Percentiles rank a stretch among this genome's conserved stretches.
phyloP scores from a whole-genome alignment of 495 filamentous ascomycete genomes.

The Cercophora sp. region DNA sequence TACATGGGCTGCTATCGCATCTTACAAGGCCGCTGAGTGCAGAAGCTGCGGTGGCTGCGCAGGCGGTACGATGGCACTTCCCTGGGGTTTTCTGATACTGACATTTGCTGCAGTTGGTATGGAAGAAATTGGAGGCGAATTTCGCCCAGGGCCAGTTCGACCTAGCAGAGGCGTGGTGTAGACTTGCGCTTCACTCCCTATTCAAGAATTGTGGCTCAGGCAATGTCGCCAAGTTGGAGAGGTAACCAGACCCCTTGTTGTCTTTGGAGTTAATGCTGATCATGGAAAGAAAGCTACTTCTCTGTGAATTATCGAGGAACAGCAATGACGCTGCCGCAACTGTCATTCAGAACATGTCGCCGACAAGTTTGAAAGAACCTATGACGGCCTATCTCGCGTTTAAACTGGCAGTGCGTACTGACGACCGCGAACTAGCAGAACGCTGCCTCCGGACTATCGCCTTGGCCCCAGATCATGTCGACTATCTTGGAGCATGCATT shows the following conservation, averaged over 20 bases:
- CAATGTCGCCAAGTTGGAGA: slow-evolving; percentile 64
- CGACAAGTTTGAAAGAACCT: slow-evolving; percentile 50
- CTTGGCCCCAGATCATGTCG: slow-evolving; percentile 43
- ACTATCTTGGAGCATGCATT: slow-evolving; percentile 71
- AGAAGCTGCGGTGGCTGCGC: slow-evolving; percentile 62
- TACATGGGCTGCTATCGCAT: slow-evolving; percentile 17
- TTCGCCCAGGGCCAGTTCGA: slow-evolving; percentile 51
- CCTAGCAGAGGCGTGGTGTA: slow-evolving; percentile 66
- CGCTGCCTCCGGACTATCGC: slow-evolving; percentile 54
- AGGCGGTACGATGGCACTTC: slow-evolving; percentile 59
- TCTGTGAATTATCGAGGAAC: slow-evolving; percentile 57
- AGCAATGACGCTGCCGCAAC: slow-evolving; percentile 50
- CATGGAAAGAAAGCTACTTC: slow-evolving; percentile 59
- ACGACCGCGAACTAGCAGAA: slow-evolving; percentile 54
- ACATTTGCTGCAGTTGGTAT: slow-evolving; percentile 76
- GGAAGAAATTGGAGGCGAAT: slow-evolving; percentile 65
- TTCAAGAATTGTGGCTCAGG: slow-evolving; percentile 60
- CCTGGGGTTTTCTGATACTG: too few relatives aligned
- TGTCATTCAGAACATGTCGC: slow-evolving; percentile 58
- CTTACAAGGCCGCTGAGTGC: slow-evolving; percentile 39
- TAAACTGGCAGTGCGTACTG: slow-evolving; percentile 62
- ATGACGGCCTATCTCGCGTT: slow-evolving; percentile 70
- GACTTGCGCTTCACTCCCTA: slow-evolving; percentile 58
- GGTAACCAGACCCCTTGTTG: slow-evolving; percentile 26
- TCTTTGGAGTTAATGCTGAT: slow-evolving; percentile 3